Evolutionary conservation across 140 eudicot genomes (phyloP).

Genomic region (Cichorium intybus): DNA sequence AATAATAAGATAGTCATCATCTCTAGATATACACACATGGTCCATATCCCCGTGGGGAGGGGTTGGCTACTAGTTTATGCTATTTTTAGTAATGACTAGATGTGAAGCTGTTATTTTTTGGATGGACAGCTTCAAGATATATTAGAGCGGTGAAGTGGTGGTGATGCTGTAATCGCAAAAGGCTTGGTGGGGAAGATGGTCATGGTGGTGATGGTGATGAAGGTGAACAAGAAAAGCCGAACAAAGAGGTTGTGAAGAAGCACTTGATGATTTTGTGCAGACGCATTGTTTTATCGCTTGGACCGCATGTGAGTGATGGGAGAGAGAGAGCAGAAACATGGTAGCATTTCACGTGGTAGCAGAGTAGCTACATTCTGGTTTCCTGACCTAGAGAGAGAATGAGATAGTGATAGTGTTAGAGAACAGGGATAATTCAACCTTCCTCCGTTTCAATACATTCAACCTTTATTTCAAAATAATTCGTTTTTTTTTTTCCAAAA

Average conservation of each 20-base stretch:
- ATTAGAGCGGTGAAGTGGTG: slow-evolving; percentile 7
- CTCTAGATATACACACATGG: slow-evolving; percentile 11
- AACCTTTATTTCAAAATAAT: neutral
- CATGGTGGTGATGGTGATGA: neutral
- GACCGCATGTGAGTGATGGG: slow-evolving; percentile 19
- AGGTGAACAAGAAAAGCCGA: slow-evolving; percentile 1
- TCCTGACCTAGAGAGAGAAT: slow-evolving; percentile 15
- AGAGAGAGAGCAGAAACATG: slow-evolving; percentile 14
- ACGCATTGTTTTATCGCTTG: slow-evolving; percentile 11
- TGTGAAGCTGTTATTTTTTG: neutral
- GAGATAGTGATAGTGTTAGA: no score
- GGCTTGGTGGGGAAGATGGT: neutral
- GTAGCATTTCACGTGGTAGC: slow-evolving; percentile 31
- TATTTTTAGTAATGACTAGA: neutral
- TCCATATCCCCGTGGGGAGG: slow-evolving; percentile 22
- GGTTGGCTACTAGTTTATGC: neutral
- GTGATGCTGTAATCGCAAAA: slow-evolving; percentile 19
- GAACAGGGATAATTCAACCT: neutral
- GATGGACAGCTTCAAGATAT: slow-evolving; percentile 1
- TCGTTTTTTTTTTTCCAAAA: no score
- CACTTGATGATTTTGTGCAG: slow-evolving; percentile 27
- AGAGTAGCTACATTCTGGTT: slow-evolving; percentile 23
- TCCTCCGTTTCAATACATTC: neutral
- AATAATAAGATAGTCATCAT: slow-evolving; percentile 1
- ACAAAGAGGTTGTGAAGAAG: slow-evolving; percentile 6